Evolutionary conservation across 257 asterid genomes (phyloP).

Genomic region (Ilex aquifolium): DNA sequence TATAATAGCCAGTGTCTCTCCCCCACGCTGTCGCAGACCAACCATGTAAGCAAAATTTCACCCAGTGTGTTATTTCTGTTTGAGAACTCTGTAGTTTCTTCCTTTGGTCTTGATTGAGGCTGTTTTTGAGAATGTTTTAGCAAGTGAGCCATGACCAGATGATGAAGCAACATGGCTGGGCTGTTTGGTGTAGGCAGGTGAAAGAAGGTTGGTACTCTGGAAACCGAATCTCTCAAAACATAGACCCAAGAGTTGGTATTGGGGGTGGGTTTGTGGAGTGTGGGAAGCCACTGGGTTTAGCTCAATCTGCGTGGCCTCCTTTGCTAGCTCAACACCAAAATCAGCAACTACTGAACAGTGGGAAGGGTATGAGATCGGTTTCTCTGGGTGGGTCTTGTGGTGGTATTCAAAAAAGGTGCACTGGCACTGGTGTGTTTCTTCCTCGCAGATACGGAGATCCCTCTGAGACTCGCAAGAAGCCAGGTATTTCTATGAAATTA

Average conservation of each 20-base stretch:
- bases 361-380: slow-evolving; percentile 16
- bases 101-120: neutral
- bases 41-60: slow-evolving; percentile 24
- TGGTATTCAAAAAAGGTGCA: slow-evolving; percentile 34
- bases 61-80: neutral
- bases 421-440: slow-evolving; percentile 81
- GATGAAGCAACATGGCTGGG: slow-evolving; percentile 27
- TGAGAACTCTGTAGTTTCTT: neutral
- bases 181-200: slow-evolving; percentile 29
- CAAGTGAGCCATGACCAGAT: slow-evolving; percentile 4
- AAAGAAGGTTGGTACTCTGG: slow-evolving; percentile 13
- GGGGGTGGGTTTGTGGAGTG: slow-evolving; percentile 5
- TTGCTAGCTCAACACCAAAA: slow-evolving; percentile 11
- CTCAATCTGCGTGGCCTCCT: slow-evolving; percentile 30
- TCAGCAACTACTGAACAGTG: slow-evolving; percentile 9
- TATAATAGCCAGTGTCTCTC: slow-evolving; percentile 2
- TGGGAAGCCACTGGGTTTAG: slow-evolving; percentile 13
- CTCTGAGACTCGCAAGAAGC: slow-evolving; percentile 44
- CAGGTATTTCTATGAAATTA: slow-evolving; percentile 33
- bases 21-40: neutral
- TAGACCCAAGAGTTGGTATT: neutral
- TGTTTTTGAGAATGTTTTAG: too few species aligned
- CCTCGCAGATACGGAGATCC: slow-evolving; percentile 49
- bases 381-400: slow-evolving; percentile 24
- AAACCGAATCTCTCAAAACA: slow-evolving; percentile 16